A percentile compares a stretch with the other conserved stretches of the same genome.
These are phyloP conservation scores for Quambalaria eucalypti DNA, from an alignment of 1,284 basidiomycete genomes.

Conservation along the genomic window DNA sequence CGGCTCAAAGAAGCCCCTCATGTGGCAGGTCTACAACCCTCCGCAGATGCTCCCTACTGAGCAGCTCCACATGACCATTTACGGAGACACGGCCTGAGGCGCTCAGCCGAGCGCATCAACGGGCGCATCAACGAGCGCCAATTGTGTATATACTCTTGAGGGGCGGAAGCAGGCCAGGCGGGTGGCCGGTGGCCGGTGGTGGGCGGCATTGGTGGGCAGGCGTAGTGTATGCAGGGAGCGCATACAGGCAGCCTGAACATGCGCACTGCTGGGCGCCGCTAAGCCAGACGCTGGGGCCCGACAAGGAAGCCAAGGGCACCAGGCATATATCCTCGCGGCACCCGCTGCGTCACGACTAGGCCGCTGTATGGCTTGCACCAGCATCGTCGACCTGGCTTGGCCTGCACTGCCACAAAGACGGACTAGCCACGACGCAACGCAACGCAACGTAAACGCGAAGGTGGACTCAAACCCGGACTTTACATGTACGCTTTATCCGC, in stretches of 20 bases:
- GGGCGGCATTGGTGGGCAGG: neutral
- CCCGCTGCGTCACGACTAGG: neutral
- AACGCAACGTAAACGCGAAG: no score
- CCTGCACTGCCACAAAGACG: neutral
- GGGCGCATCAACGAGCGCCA: neutral
- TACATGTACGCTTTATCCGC: neutral
- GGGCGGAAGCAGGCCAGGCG: no score
- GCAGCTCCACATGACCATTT: conserved; percentile 22
- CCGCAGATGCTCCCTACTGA: conserved; percentile 39
- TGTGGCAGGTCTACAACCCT: conserved; percentile 36
- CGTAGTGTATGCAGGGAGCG: neutral
- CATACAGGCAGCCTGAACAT: neutral
- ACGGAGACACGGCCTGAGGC: neutral
- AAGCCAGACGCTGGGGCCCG: no score
- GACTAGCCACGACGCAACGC: neutral
- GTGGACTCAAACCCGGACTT: neutral
- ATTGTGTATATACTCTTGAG: no score
- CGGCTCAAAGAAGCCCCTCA: conserved; percentile 16
- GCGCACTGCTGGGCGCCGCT: neutral
- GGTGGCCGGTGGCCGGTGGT: no score
- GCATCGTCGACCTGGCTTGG: neutral
- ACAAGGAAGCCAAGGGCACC: neutral
- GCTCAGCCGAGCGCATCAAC: neutral
- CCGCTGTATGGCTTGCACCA: neutral
- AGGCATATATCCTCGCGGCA: neutral